Evolutionary conservation across 257 asterid genomes (phyloP), one percentile per base, ranked within the genome.

Genomic region (Nicotiana noctiflora): DNA sequence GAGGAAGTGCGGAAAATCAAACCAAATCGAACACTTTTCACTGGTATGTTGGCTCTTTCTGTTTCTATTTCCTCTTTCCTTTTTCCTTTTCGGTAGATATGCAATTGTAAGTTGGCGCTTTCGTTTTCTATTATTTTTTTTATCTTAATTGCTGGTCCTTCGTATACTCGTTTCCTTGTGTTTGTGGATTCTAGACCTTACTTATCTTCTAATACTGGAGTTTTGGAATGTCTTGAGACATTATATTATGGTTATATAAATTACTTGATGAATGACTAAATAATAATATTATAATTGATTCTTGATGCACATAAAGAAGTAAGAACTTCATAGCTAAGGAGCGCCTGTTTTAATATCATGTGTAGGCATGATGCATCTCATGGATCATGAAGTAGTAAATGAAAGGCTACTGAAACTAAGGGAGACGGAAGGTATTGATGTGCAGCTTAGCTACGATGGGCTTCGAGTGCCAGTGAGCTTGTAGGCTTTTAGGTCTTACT

Each of bases 331-430:
- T 53, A 25, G 62, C 44, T 49, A 7, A 51, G 12, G 6, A 32
- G 65, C 0, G 13, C 29, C 56, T 37, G 19, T 25, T 57, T 66
- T 40, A 6, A 25, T 63, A 66, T 80, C 46, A 82, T 6, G 81
- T 86, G 87, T 87, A 94, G 98, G 98, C 79, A 96, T 96, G 99
- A 96, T 94, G 98, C 98, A 96, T 86, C 85, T 92, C 74, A 96
- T 96, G 99, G 99, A 96, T 83, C 98, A 96, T 44, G 97, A 94
- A 14, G 89, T 83, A 83, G 89, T 92, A 52, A 96, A 86, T 31
- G 92, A 88, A 81, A 87, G 83, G 79, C 93, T 96, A 8, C 9
- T 86, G 84, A 88, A 89, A 85, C 82, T 96, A 88, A 90, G 83
- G 86, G 97, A 92, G 68, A 85, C 84, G 0, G 98, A 96, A 90